Evolutionary conservation across 768 basidiomycete species (phyloP), one percentile per base, ranked within the genome.

Genomic region (Termitomyces eurrhizus): DNA sequence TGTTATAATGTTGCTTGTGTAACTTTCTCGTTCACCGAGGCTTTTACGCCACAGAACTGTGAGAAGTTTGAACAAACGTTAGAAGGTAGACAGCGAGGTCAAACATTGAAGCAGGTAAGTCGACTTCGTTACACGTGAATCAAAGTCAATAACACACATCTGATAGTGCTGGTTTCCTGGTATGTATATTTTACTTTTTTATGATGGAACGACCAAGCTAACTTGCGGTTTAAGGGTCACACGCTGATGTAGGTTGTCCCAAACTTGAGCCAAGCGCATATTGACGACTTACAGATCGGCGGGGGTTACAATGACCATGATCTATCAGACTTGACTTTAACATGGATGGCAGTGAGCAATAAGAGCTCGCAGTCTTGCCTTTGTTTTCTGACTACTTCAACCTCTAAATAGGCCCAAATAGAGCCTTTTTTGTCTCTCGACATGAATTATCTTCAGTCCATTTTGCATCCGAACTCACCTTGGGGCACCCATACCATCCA

Each of bases 271-370:
- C 35, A 52, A 44, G 8, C 9, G 21, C 13, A 36, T 39, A 7
- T 46, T 56, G 26, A 46, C 6, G 4, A 11, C 42, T 44, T 29
- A 53, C 62, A 90, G 89, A 80, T 87, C 50, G 88, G 88, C 16
- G 89, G 89, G 32, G 89, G 89, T 42, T 90, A 83, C 70, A 68
- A 77, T 33, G 76, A 83, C 48, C 89, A 89, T 68, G 89, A 91
- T 65, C 70, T 91, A 33, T 79, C 89, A 0, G 87, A 89, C 66
- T 48, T 90, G 29, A 79, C 84, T 14, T 73, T 91, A 53, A 71
- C 73, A 46, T 88, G 86, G 87, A 87, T 88, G 84, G 78, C 77
- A 56, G 85, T 87, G 65, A 39, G 81, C 12, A 14, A 33, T 41
- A 37, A 12, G 9, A 35, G 26, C 3, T 13, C 32, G 12, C 32